Evolutionary conservation across 768 basidiomycete species (phyloP), one percentile per base, ranked within the genome.

Genomic region (Leccinum subtestaceum): DNA sequence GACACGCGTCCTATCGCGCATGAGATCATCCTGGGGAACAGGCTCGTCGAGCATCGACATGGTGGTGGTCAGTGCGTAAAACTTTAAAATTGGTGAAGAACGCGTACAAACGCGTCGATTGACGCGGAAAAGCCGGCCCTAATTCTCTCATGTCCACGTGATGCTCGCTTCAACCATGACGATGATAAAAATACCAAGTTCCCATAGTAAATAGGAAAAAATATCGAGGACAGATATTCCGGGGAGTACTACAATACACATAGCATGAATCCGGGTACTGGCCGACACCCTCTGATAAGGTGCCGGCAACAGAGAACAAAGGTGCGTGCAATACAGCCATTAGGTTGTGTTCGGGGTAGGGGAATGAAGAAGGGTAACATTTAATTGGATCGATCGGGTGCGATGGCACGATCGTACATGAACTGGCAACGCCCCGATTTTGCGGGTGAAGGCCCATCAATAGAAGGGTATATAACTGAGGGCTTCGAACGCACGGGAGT

Each of bases 1-100:
- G 38, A 86, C 78, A 64, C 88, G 86, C 56, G 86, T 83, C 59
- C 91, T 81, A 64, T 94, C 90, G 65, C 83, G 82, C 77, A 90
- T 79, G 49, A 88, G 82, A 71, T 91, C 91, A 73, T 85, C 84
- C 59, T 83, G 80, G 12, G 84, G 76, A 52, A 84, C 70, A n/a
- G 87, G 85, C 62, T 87, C 84, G 68, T 80, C 77, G 43, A 74
- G 67, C 68, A 72, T 70, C 34, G 72, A 73, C 74, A 75, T 73
- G 58, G 58, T 63, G 55, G 66, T 63, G 55, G 65, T 63, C 34
- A 9, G 5, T 48, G 31, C 48, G 3, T 13, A 29, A 55, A 34
- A 36, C 8, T 29, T 29, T 10, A 43, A 43, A 43, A 43, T 47
- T 19, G 6, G 55, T 23, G 7, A 17, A 56, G 55, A 59, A 59